Evolutionary conservation across 192 early-diverging fungal species (phyloP).

Genomic region (Gryganskiella cystojenkinii): DNA sequence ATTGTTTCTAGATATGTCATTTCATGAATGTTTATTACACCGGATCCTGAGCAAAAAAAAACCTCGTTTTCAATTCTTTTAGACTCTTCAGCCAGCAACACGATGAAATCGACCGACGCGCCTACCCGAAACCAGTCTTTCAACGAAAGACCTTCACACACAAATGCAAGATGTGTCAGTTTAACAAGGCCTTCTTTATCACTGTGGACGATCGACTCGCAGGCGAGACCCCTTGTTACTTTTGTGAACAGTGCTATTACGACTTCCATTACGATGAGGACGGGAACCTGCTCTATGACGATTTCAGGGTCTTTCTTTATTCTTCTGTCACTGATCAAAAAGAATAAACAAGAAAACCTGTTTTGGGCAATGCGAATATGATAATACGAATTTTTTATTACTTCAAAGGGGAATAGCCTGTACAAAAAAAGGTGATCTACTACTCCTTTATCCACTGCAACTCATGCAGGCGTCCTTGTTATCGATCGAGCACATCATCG

Average conservation of each 20-base stretch:
- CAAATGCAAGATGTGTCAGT: slow-evolving; percentile 73
- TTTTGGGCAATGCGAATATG: too few species aligned
- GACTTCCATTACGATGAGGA: slow-evolving; percentile 74
- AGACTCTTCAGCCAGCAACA: slow-evolving; percentile 31
- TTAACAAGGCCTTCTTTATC: slow-evolving; percentile 68
- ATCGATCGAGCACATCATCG: slow-evolving; percentile 89
- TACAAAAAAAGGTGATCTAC: too few species aligned
- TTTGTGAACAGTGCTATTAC: slow-evolving; percentile 77
- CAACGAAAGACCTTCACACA: slow-evolving; percentile 60
- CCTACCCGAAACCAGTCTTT: slow-evolving; percentile 68
- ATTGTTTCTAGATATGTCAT: neutral
- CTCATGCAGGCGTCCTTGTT: slow-evolving; percentile 94
- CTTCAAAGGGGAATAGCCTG: too few species aligned
- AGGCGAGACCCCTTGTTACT: slow-evolving; percentile 75
- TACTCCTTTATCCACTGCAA: slow-evolving; percentile 73
- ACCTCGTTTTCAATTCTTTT: neutral
- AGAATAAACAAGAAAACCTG: too few species aligned
- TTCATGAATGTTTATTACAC: neutral
- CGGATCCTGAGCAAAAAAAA: neutral
- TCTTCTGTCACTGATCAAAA: too few species aligned
- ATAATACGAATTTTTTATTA: too few species aligned
- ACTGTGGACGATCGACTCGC: slow-evolving; percentile 77
- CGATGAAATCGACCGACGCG: slow-evolving; percentile 63
- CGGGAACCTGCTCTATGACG: slow-evolving; percentile 64
- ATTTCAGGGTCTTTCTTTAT: slow-evolving; percentile 48